Evolutionary conservation across 768 basidiomycete species (phyloP), one percentile per base, ranked within the genome.

Genomic region (Dentipellis sp.): DNA sequence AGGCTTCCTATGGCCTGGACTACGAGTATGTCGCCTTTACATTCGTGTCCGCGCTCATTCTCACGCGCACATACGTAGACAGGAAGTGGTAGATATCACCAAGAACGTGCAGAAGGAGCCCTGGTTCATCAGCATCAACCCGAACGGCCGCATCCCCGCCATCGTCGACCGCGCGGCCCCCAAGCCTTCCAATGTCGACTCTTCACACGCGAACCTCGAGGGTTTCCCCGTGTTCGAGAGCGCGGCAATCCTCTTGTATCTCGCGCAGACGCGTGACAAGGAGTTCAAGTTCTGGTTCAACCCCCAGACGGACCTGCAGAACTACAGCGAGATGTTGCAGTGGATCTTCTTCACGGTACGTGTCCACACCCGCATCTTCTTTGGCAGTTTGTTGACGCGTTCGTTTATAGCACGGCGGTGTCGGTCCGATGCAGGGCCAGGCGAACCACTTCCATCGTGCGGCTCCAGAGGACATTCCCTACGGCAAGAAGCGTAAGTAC

Each of bases 391-490:
- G 16, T n/a, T 45, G 2, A 45, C 42, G 42, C 16, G n/a, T 45
- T 45, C 19, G 14, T 12, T 42, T 52, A 2, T 65, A 88, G 84
- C 87, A 90, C 65, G 89, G 87, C 1, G 89, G 86, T 22, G 69
- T 90, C 21, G 89, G 88, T 23, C 89, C 91, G n/a, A 93, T 91
- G 88, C 88, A 92, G 74, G 87, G 88, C 34, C 87, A 90, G 72
- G 84, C 86, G 10, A 79, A 82, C 65, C 86, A 90, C 71, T 94
- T 92, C 72, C 74, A 71, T 54, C 68, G 69, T n/a, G 77, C 64
- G 60, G 84, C 85, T 1, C 79, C 82, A 3, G 86, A 84, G 62
- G 79, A 86, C 56, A 74, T 88, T 58, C 81, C 82, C 14, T 90
- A 84, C 55, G 83, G 75, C 34, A 84, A 82, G 69, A 83, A 81